These are phyloP conservation scores for Oryza brachyantha DNA, from an alignment of 176 grass and related monocot genomes.

Conservation along the genomic window DNA sequence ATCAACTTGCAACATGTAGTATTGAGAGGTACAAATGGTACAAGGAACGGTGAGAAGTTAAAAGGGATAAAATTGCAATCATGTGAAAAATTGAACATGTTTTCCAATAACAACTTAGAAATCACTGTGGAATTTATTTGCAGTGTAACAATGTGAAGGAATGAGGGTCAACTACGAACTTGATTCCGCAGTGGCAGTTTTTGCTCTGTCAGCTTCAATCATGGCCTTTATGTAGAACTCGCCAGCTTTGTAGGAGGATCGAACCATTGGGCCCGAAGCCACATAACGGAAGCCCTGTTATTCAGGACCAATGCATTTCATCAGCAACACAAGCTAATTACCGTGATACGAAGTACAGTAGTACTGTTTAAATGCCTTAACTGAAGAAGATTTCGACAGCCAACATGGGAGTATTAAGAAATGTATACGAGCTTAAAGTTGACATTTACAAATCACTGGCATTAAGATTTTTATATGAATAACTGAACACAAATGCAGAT, in stretches of 20 bases:
- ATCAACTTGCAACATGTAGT: neutral
- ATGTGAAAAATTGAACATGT: neutral
- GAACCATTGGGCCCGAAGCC: slow-evolving; percentile 89
- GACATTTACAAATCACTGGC: neutral
- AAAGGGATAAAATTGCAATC: neutral
- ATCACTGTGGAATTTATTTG: slow-evolving; percentile 31
- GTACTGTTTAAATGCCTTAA: neutral
- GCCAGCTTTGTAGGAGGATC: slow-evolving; percentile 91
- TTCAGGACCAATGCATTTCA: neutral
- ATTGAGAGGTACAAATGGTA: neutral
- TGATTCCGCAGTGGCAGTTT: slow-evolving; percentile 11
- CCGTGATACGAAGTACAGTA: neutral
- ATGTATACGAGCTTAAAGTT: neutral
- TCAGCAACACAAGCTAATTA: slow-evolving; percentile 17
- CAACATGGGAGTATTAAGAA: neutral
- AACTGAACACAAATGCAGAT: neutral
- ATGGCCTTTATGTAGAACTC: slow-evolving; percentile 96
- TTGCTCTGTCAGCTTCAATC: slow-evolving; percentile 78
- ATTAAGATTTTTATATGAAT: neutral
- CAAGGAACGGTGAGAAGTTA: neutral
- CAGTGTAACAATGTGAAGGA: slow-evolving; percentile 18
- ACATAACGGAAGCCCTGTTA: slow-evolving; percentile 86
- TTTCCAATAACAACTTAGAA: neutral
- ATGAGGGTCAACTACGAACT: slow-evolving; percentile 25
- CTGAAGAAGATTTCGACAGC: neutral